Percentiles rank a stretch among this genome's conserved stretches.
Evolutionary conservation across 2,329 filamentous ascomycete genomes (phyloP).

Genomic region (Dactylellina parvicollis): DNA sequence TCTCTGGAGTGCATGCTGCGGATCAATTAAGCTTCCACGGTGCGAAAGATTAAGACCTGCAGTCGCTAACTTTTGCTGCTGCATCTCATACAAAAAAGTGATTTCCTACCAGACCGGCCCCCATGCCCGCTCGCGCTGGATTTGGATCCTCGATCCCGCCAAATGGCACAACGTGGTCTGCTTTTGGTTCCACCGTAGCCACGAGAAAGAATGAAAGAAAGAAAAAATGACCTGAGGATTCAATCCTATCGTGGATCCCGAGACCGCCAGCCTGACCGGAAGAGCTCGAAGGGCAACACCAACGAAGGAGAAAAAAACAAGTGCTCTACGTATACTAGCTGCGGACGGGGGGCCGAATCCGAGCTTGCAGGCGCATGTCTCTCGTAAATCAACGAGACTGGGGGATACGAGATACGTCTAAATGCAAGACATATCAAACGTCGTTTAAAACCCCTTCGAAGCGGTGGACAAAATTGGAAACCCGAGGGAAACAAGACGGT

Average conservation of each 20-base stretch:
- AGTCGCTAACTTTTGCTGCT: too few relatives aligned
- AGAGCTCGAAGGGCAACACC: too few relatives aligned
- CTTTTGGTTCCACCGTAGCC: conserved; percentile 45
- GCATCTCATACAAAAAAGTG: too few relatives aligned
- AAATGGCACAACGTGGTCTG: conserved; percentile 41
- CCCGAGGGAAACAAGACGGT: background rate
- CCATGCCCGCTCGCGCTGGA: conserved; percentile 3
- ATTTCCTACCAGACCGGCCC: background rate
- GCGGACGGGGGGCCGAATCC: background rate
- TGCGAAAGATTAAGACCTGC: too few relatives aligned
- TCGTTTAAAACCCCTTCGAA: background rate
- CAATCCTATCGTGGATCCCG: conserved; percentile 41
- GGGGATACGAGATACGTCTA: background rate
- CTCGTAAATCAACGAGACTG: conserved; percentile 5
- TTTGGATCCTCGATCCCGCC: conserved; percentile 47
- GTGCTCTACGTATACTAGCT: too few relatives aligned
- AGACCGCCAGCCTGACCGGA: conserved; percentile 22
- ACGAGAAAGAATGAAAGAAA: conserved; percentile 4
- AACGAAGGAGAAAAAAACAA: too few relatives aligned
- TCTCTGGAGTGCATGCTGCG: background rate
- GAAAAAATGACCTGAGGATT: conserved; percentile 27
- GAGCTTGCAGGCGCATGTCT: conserved; percentile 8
- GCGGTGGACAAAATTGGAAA: conserved; percentile 2
- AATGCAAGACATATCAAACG: conserved; percentile 12
- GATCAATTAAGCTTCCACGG: background rate